Evolutionary conservation across 495 filamentous ascomycete genomes (phyloP).

Genomic region (Stereocaulon alpinum): DNA sequence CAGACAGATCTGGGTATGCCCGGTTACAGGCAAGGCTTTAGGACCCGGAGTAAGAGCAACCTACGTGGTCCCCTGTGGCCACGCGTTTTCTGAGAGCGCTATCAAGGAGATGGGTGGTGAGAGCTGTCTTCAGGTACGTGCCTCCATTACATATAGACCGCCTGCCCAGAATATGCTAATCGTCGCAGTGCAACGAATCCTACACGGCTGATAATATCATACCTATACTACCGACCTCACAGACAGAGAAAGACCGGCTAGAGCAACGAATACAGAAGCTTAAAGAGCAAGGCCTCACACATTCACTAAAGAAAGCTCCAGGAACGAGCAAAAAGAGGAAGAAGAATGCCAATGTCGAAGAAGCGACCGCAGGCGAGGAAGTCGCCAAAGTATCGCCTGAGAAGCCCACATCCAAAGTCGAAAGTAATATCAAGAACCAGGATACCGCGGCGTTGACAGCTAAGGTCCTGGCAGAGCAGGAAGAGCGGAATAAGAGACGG

Average conservation of each 20-base stretch:
- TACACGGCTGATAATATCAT: constrained; percentile 75
- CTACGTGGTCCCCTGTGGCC: constrained; percentile 90
- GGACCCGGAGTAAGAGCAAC: constrained; percentile 71
- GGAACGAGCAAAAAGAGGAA: constrained; percentile 64
- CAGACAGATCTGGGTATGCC: constrained; percentile 56
- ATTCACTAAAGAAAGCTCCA: constrained; percentile 75
- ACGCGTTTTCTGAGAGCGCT: constrained; percentile 80
- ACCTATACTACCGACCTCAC: constrained; percentile 62
- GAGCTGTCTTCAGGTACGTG: constrained; percentile 48
- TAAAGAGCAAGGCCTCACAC: constrained; percentile 60
- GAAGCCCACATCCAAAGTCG: constrained; percentile 10
- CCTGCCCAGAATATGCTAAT: constrained; percentile 4
- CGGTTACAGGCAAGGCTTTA: constrained; percentile 75
- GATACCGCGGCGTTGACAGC: constrained; percentile 76
- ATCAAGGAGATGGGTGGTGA: constrained; percentile 65
- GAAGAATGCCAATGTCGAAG: constrained; percentile 20
- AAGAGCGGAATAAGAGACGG: constrained; percentile 66
- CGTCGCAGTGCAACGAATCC: constrained; percentile 56
- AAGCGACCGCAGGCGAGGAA: constrained; percentile 24
- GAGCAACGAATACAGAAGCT: constrained; percentile 53
- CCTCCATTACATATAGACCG: not conserved
- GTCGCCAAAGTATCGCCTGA: constrained; percentile 8
- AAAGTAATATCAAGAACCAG: constrained; percentile 68
- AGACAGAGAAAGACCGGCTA: constrained; percentile 60
- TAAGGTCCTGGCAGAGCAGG: constrained; percentile 76